A percentile compares a stretch with the other conserved stretches of the same genome.
These are phyloP conservation scores for Salix arbutifolia DNA, from an alignment of 345 rosid genomes.

Conservation along the genomic window DNA sequence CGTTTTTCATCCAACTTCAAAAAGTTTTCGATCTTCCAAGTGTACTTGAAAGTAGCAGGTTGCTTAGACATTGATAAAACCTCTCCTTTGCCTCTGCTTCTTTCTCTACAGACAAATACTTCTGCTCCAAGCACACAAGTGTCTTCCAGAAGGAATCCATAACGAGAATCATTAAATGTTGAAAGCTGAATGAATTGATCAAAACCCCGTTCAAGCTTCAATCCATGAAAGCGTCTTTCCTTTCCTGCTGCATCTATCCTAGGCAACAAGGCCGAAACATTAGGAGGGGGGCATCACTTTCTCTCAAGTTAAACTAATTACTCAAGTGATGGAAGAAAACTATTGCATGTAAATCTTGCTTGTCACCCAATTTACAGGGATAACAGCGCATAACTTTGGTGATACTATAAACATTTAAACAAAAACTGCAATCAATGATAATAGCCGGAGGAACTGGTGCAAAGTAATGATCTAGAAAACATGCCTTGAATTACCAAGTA, in stretches of 20 bases:
- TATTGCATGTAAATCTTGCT: not conserved
- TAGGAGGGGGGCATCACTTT: not conserved
- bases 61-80: constrained; percentile 25
- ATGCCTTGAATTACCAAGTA: constrained; percentile 36
- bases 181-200: constrained; percentile 29
- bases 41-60: constrained; percentile 1
- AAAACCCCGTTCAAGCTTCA: constrained; percentile 40
- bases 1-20: constrained; percentile 10
- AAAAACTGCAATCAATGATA: too few relatives aligned
- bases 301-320: too few relatives aligned
- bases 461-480: not conserved
- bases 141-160: constrained; percentile 41
- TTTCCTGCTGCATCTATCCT: constrained; percentile 29
- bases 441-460: too few relatives aligned
- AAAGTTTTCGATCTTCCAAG: constrained; percentile 40
- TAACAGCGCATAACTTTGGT: too few relatives aligned
- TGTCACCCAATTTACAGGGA: too few relatives aligned
- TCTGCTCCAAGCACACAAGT: constrained; percentile 41
- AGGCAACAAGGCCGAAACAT: not conserved
- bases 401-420: too few relatives aligned
- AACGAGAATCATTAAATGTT: constrained; percentile 19
- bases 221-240: constrained; percentile 33
- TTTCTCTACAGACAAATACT: constrained; percentile 37
- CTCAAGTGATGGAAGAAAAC: too few relatives aligned
- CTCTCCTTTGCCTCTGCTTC: constrained; percentile 31